Evolutionary conservation across 371 early-diverging fungal species (phyloP), one percentile per base, ranked within the genome.

Genomic region (Chytridium lagenaria): DNA sequence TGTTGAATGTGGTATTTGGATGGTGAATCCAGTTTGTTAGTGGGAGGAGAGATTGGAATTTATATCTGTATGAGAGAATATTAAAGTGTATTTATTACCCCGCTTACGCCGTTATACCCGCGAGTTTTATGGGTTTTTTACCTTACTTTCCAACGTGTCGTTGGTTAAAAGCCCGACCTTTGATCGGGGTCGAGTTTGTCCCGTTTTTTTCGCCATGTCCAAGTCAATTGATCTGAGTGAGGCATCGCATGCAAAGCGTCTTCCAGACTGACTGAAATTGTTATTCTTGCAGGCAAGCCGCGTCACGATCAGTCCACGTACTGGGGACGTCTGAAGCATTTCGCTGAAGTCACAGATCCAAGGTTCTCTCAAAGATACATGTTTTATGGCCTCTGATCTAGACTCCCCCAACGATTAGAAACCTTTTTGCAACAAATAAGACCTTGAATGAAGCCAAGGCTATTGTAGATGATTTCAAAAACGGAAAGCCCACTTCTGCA

Each of bases 321-420:
- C 75, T 77, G 81, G 68, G 93, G 93, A n/a, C 85, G 93, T 39
- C 79, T 93, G 49, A 70, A 83, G 72, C 92, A 92, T 74, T 93
- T 93, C 76, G 81, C 91, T 15, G 88, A 89, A 69, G 75, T 93
- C 16, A 93, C 93, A 19, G 89, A 92, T 76, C 90, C 90, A 16
- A 71, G 87, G 90, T 89, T 77, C 49, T 51, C n/a, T 33, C 37
- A 15, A 38, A 15, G 31, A 36, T 19, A 23, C 23, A 59, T 39
- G 33, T 50, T 10, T 1, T 39, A 38, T 12, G 33, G 59, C 34
- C 28, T 63, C 12, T 49, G 15, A 49, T 49, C 30, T 31, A 71
- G 16, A 72, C 76, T 16, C 57, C 52, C 39, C 64, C 52, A 44
- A 36, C 33, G 44, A 7, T 44, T 34, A 87, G 89, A 69, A 92